Conservation (phyloP, 2,329 filamentous ascomycete genomes). For the Cladophialophora chaetospira region DNA sequence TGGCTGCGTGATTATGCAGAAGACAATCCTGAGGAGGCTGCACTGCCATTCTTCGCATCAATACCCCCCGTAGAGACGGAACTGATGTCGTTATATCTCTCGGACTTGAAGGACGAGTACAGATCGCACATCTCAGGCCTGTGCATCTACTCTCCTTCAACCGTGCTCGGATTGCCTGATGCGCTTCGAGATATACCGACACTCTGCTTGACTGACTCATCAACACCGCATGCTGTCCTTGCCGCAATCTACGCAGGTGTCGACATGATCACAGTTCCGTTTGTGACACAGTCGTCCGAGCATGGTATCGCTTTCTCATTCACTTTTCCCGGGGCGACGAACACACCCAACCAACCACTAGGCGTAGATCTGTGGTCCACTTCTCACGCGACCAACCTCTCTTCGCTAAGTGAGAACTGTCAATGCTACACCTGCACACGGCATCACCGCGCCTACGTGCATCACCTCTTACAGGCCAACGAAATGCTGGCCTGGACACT, state of each 20-base stretch:
- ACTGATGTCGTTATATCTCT: slow-evolving; percentile 78
- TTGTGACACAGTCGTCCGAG: slow-evolving; percentile 74
- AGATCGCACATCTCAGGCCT: slow-evolving; percentile 64
- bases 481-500: slow-evolving; percentile 97
- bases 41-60: slow-evolving; percentile 61
- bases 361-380: slow-evolving; percentile 77
- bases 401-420: slow-evolving; percentile 66
- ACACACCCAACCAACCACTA: slow-evolving; percentile 44
- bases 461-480: slow-evolving; percentile 83
- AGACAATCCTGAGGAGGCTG: not conserved
- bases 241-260: slow-evolving; percentile 74
- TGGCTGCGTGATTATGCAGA: slow-evolving; percentile 69
- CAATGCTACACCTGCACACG: slow-evolving; percentile 78
- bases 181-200: slow-evolving; percentile 67
- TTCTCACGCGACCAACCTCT: slow-evolving; percentile 61
- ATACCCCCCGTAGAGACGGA: slow-evolving; percentile 74
- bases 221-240: slow-evolving; percentile 74
- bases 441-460: slow-evolving; percentile 84
- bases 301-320: slow-evolving; percentile 83
- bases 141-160: slow-evolving; percentile 73
- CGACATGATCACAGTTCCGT: slow-evolving; percentile 77
- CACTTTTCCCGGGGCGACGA: slow-evolving; percentile 59
- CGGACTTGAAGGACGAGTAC: slow-evolving; percentile 68
- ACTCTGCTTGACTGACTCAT: slow-evolving; percentile 70
- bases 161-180: slow-evolving; percentile 67